A percentile compares a stretch with the other conserved stretches of the same genome.
Evolutionary conservation across 768 basidiomycete genomes (phyloP).

Genomic region (Cystobasidium ongulense): DNA sequence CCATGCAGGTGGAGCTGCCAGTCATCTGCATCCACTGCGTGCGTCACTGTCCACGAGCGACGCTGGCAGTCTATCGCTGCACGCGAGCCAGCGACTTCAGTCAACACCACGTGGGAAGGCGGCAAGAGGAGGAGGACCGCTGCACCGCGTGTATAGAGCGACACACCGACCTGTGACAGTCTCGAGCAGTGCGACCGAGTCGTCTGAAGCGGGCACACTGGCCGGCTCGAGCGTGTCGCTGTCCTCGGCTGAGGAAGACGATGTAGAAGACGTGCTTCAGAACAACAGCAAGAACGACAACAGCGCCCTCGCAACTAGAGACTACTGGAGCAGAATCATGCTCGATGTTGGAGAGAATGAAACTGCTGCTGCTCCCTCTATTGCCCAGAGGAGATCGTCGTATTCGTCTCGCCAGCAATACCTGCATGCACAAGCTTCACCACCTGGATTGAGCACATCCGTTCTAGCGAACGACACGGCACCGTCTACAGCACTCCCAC

Average conservation of each 20-base stretch:
- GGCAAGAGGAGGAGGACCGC: not conserved
- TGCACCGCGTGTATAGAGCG: not conserved
- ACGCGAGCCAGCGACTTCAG: not conserved
- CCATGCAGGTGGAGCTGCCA: not conserved
- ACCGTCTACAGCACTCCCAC: not conserved
- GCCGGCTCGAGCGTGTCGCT: slow-evolving; percentile 1
- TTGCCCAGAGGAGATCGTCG: not conserved
- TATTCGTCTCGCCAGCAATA: not conserved
- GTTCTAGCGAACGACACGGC: too few relatives aligned
- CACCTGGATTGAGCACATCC: not conserved
- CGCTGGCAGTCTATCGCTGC: not conserved
- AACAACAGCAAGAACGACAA: not conserved
- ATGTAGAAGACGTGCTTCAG: not conserved
- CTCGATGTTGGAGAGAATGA: not conserved
- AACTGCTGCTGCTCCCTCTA: not conserved
- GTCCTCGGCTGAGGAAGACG: slow-evolving; percentile 8
- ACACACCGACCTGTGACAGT: not conserved
- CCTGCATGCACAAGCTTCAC: not conserved
- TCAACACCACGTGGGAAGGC: not conserved
- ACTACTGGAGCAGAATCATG: not conserved
- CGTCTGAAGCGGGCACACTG: not conserved
- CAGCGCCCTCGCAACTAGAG: not conserved
- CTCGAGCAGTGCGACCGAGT: not conserved
- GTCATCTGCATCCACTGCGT: not conserved
- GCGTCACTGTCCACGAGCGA: not conserved